Percentiles rank a stretch among this genome's conserved stretches.
Evolutionary conservation across 2,329 filamentous ascomycete genomes (phyloP).

Genomic region (Chaetothyriales sp.): DNA sequence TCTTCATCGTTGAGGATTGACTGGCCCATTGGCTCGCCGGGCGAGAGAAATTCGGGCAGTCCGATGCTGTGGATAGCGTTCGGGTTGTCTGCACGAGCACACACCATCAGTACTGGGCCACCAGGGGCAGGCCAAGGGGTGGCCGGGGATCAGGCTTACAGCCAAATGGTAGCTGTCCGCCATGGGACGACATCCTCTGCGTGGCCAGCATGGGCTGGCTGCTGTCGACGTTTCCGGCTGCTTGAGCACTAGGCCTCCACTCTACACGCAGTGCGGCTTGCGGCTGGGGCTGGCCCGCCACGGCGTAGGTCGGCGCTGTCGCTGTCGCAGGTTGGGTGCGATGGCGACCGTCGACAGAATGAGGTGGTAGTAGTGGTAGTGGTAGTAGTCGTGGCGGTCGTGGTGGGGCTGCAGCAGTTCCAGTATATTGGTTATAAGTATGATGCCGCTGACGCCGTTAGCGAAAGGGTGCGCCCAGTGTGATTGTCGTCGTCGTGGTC

Average conservation of each 20-base stretch:
- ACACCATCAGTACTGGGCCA: not conserved
- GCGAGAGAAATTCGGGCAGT: conserved; percentile 14
- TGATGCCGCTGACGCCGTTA: not conserved
- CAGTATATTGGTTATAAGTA: no score
- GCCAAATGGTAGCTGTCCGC: conserved; percentile 17
- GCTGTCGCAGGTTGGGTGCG: not conserved
- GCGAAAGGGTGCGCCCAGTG: not conserved
- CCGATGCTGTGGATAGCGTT: conserved; percentile 16
- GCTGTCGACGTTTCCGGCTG: conserved; percentile 1
- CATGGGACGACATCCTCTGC: conserved; percentile 18
- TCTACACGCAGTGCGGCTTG: not conserved
- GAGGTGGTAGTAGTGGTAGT: not conserved
- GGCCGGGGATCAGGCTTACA: conserved; percentile 10
- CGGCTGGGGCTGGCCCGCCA: not conserved
- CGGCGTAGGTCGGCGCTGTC: not conserved
- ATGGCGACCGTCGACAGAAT: not conserved
- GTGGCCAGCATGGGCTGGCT: conserved; percentile 12
- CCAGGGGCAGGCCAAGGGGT: not conserved
- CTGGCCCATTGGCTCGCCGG: conserved; percentile 13
- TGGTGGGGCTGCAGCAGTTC: not conserved
- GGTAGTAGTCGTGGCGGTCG: not conserved
- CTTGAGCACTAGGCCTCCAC: not conserved
- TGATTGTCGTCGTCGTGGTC: not conserved
- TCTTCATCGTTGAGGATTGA: conserved; percentile 16
- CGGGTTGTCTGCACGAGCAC: conserved; percentile 9